These are phyloP conservation scores for Tylopilus vinaceipallidus DNA, from an alignment of 768 basidiomycete species.

Conservation along the genomic window DNA sequence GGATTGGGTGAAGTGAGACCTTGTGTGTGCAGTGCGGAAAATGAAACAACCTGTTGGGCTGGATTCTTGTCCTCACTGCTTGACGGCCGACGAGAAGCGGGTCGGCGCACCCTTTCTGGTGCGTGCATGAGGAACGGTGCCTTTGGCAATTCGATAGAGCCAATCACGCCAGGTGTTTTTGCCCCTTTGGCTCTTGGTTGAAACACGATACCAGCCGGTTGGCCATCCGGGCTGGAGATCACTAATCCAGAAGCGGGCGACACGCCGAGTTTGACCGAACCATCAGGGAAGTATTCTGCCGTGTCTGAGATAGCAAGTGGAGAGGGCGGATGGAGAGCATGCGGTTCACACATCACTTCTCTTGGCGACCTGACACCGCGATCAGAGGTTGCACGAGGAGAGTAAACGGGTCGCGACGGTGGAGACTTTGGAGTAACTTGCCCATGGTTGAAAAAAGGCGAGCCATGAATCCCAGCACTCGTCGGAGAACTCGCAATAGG, in stretches of 20 bases:
- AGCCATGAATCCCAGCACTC: slow-evolving; percentile 61
- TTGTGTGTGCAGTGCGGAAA: slow-evolving; percentile 28
- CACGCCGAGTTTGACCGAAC: slow-evolving; percentile 67
- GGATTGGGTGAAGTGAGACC: slow-evolving; percentile 11
- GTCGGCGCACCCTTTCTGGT: slow-evolving; percentile 26
- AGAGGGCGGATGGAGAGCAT: slow-evolving; percentile 55
- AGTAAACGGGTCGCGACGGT: slow-evolving; percentile 39
- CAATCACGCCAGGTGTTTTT: slow-evolving; percentile 30
- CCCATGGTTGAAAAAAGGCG: slow-evolving; percentile 40
- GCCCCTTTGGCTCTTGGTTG: slow-evolving; percentile 61
- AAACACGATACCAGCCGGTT: slow-evolving; percentile 95
- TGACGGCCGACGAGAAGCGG: slow-evolving; percentile 28
- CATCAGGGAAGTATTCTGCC: slow-evolving; percentile 64
- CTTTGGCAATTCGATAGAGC: slow-evolving; percentile 47
- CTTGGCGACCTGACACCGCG: slow-evolving; percentile 57
- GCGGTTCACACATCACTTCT: slow-evolving; percentile 39
- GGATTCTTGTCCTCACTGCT: slow-evolving; percentile 28
- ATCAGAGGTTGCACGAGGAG: slow-evolving; percentile 60
- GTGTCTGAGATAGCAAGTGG: slow-evolving; percentile 68
- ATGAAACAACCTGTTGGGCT: slow-evolving; percentile 25
- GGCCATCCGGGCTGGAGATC: slow-evolving; percentile 90
- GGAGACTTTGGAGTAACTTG: slow-evolving; percentile 42
- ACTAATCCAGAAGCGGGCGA: slow-evolving; percentile 85
- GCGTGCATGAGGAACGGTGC: slow-evolving; percentile 34
- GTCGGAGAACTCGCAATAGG: slow-evolving; percentile 94